phyloP scores from a whole-genome alignment of 2,329 filamentous ascomycete species.

The Zasmidium citrigriseum region DNA sequence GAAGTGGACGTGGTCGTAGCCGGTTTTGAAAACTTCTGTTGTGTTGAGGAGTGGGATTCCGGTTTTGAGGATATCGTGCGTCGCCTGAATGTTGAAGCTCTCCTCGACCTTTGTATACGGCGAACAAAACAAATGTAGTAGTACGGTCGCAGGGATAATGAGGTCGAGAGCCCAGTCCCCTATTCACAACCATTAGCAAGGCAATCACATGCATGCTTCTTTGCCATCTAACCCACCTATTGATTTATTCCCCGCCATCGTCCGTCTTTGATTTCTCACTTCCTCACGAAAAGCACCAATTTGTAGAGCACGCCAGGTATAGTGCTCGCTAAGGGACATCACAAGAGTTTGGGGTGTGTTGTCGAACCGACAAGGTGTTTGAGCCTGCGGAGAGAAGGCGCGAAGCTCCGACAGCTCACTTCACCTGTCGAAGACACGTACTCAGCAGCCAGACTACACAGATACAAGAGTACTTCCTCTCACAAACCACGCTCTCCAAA shows the following conservation, averaged over 20 bases:
- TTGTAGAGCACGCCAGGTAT: constrained; percentile 24
- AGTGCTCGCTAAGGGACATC: constrained; percentile 23
- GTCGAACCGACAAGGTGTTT: not conserved
- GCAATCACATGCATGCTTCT: not conserved
- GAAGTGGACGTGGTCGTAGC: constrained; percentile 90
- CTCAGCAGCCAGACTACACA: not conserved
- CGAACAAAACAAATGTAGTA: constrained; percentile 47
- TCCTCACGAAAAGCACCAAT: constrained; percentile 15
- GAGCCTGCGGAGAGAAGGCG: not conserved
- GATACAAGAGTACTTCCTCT: not conserved
- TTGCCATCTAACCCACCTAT: constrained; percentile 1
- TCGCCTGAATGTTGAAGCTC: constrained; percentile 94
- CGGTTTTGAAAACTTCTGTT: constrained; percentile 40
- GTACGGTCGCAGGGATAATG: constrained; percentile 57
- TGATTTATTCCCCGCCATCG: constrained; percentile 3
- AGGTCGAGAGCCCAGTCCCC: constrained; percentile 54
- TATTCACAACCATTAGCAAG: constrained; percentile 6
- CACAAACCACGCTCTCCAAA: not conserved
- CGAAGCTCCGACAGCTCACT: constrained; percentile 4
- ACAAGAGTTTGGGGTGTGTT: not conserved
- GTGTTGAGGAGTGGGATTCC: constrained; percentile 61
- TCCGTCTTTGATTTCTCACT: constrained; percentile 4
- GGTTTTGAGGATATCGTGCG: constrained; percentile 83
- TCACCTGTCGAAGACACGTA: not conserved
- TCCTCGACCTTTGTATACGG: constrained; percentile 98